Conservation (phyloP, 768 basidiomycete species). For the Plicaturopsis crispa region DNA sequence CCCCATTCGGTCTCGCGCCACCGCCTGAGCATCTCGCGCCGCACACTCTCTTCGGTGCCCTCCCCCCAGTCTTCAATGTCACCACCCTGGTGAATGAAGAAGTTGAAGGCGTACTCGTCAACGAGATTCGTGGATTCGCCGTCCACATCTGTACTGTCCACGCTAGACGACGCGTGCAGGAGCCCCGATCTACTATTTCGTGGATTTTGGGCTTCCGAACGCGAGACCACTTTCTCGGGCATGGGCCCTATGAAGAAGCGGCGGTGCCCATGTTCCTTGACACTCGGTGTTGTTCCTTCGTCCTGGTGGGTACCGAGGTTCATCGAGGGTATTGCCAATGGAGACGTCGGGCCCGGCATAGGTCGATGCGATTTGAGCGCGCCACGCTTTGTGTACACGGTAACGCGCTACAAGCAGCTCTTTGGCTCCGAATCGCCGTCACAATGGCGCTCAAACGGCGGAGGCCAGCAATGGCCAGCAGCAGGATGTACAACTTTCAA, state of each 20-base stretch:
- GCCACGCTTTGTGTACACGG: no score
- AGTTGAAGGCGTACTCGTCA: conserved; percentile 51
- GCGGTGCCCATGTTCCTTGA: conserved; percentile 28
- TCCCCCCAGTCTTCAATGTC: conserved; percentile 61
- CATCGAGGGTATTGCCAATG: neutral
- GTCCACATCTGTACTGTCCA: conserved; percentile 24
- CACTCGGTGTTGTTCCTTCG: neutral
- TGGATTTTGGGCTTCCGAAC: conserved; percentile 29
- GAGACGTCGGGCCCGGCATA: neutral
- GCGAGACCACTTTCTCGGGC: conserved; percentile 50
- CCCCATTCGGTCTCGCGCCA: conserved; percentile 72
- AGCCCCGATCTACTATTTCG: conserved; percentile 18
- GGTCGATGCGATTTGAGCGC: no score
- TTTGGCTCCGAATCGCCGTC: no score
- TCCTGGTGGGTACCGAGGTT: neutral
- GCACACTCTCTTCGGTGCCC: conserved; percentile 36
- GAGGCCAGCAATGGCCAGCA: no score
- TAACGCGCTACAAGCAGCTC: no score
- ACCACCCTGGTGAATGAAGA: conserved; percentile 62
- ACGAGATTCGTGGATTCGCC: conserved; percentile 39
- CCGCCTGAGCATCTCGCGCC: conserved; percentile 48
- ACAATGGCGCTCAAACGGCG: no score
- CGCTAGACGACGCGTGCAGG: conserved; percentile 3
- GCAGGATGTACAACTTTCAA: no score
- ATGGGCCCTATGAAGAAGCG: conserved; percentile 74